phyloP scores from a whole-genome alignment of 805 yeast species.

The Wickerhamiella domercqiae region DNA sequence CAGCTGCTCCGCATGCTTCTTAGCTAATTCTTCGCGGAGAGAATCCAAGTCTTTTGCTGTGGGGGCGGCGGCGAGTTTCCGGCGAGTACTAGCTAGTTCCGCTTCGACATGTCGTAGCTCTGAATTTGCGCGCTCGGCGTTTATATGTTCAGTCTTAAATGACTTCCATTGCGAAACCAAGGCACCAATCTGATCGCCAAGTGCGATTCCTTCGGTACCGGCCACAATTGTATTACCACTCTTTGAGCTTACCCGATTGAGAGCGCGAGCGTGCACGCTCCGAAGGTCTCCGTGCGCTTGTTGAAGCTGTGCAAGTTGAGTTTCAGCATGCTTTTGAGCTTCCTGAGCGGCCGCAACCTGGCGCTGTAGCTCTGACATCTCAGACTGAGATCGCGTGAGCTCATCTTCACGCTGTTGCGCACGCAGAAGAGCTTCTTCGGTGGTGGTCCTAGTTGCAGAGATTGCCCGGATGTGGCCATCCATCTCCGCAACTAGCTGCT shows the following conservation, averaged over 20 bases:
- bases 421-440: slow-evolving; percentile 12
- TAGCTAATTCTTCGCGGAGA: slow-evolving; percentile 1
- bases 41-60: slow-evolving; percentile 1
- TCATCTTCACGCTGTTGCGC: slow-evolving; percentile 11
- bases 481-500: slow-evolving; percentile 11
- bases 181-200: background rate
- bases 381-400: slow-evolving; percentile 9
- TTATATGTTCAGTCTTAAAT: background rate
- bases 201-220: background rate
- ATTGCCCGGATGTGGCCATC: slow-evolving; percentile 15
- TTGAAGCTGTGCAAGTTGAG: slow-evolving; percentile 12
- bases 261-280: slow-evolving; percentile 1
- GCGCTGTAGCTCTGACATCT: slow-evolving; percentile 14
- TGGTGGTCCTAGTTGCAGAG: slow-evolving; percentile 10
- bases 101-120: slow-evolving; percentile 3
- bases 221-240: background rate
- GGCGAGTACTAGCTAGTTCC: slow-evolving; percentile 8
- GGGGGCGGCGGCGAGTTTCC: slow-evolving; percentile 1
- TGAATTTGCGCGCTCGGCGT: background rate
- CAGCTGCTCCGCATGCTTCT: background rate
- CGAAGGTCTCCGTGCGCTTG: slow-evolving; percentile 14
- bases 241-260: background rate
- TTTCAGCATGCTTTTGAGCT: slow-evolving; percentile 11
- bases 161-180: slow-evolving; percentile 1
- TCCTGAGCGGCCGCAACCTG: slow-evolving; percentile 11